Conservation (phyloP, 352 stramenopile species). For the Globisporangium yorkense region DNA sequence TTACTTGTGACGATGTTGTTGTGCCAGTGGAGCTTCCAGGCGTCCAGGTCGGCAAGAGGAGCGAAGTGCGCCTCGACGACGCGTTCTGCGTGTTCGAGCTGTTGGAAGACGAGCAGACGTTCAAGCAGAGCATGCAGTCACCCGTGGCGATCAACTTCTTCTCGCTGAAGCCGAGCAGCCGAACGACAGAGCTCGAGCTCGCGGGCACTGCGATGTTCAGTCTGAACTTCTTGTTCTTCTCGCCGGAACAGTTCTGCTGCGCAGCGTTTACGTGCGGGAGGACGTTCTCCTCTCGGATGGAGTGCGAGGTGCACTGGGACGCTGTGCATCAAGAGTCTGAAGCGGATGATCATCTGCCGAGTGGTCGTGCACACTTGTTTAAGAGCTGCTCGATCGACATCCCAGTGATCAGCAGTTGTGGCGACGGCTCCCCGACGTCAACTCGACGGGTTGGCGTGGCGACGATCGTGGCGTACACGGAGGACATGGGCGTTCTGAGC, state of each 20-base stretch:
- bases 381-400: slow-evolving; percentile 64
- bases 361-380: slow-evolving; percentile 10
- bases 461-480: slow-evolving; percentile 29
- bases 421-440: neutral
- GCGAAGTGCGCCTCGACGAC: slow-evolving; percentile 23
- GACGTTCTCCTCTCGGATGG: slow-evolving; percentile 25
- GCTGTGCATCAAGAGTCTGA: neutral
- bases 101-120: slow-evolving; percentile 17
- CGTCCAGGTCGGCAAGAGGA: slow-evolving; percentile 28
- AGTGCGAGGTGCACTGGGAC: slow-evolving; percentile 28
- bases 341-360: neutral
- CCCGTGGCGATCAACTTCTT: slow-evolving; percentile 34
- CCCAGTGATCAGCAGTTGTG: slow-evolving; percentile 24
- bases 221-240: slow-evolving; percentile 73
- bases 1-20: neutral
- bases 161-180: neutral
- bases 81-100: slow-evolving; percentile 49
- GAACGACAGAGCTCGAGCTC: neutral
- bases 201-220: slow-evolving; percentile 52
- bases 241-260: slow-evolving; percentile 42
- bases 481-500: slow-evolving; percentile 26
- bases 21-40: slow-evolving; percentile 30
- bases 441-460: slow-evolving; percentile 20
- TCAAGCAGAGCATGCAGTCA: slow-evolving; percentile 47
- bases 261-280: slow-evolving; percentile 22